Conservation (phyloP, 2,329 filamentous ascomycete genomes). For the Exophiala bonariae region DNA sequence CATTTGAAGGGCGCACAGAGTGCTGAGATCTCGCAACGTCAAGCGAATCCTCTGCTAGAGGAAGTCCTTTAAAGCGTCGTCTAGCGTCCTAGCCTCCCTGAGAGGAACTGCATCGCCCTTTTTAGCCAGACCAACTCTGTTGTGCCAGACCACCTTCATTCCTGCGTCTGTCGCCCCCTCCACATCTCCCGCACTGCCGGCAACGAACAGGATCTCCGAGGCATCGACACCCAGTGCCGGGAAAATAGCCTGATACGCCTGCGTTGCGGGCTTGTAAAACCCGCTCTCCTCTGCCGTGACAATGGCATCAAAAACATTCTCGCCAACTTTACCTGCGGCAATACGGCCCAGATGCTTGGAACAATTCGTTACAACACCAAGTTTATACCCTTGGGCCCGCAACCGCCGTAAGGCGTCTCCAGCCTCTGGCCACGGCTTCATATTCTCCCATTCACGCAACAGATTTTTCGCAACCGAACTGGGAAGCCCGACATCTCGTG, state of each 20-base stretch:
- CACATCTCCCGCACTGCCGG: slow-evolving; percentile 43
- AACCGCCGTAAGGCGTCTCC: slow-evolving; percentile 23
- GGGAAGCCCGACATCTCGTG: slow-evolving; percentile 33
- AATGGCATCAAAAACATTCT: slow-evolving; percentile 32
- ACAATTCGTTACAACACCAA: slow-evolving; percentile 43
- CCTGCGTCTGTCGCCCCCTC: slow-evolving; percentile 38
- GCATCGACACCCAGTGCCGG: slow-evolving; percentile 28
- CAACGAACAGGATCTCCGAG: slow-evolving; percentile 36
- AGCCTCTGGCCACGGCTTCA: slow-evolving; percentile 29
- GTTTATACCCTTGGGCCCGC: slow-evolving; percentile 30
- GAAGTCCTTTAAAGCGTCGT: no score
- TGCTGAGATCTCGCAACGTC: no score
- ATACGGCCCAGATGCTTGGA: slow-evolving; percentile 32
- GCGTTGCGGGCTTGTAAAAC: slow-evolving; percentile 38
- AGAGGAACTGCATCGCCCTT: slow-evolving; percentile 17
- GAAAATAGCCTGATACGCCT: slow-evolving; percentile 37
- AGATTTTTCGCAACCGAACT: slow-evolving; percentile 31
- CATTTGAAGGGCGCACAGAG: no score
- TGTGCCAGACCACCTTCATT: slow-evolving; percentile 44
- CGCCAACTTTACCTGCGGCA: slow-evolving; percentile 10
- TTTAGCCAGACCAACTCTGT: slow-evolving; percentile 19
- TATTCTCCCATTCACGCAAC: slow-evolving; percentile 30
- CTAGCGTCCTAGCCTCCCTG: not conserved
- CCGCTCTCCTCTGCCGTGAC: slow-evolving; percentile 42
- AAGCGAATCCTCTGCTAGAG: no score